Conservation (phyloP, 78 protist genomes). For the Protostelium mycophagum region DNA sequence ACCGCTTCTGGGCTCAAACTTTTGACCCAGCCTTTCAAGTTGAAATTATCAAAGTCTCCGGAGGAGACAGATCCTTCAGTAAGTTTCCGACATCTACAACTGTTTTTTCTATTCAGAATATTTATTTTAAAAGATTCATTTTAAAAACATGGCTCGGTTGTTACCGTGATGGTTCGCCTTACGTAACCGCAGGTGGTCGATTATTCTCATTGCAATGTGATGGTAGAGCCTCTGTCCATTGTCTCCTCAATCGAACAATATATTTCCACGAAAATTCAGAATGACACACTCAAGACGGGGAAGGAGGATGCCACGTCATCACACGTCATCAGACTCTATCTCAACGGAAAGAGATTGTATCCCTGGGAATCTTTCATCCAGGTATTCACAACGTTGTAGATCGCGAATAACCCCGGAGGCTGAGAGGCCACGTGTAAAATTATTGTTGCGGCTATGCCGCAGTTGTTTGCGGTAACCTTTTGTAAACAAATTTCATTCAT, state of each 20-base stretch:
- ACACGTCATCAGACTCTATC: neutral
- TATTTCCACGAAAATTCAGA: neutral
- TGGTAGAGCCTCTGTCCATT: neutral
- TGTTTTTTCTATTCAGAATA: no score
- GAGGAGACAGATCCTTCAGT: neutral
- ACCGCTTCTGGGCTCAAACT: constrained; percentile 49
- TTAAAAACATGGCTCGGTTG: no score
- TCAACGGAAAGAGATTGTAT: neutral
- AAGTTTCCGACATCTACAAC: no score
- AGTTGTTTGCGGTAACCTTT: no score
- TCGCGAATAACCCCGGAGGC: no score
- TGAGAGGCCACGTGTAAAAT: no score
- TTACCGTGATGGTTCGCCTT: no score
- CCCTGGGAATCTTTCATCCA: neutral
- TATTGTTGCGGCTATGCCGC: no score
- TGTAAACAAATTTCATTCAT: no score
- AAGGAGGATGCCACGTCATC: neutral
- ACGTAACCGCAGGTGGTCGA: neutral
- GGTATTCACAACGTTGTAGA: neutral
- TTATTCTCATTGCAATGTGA: neutral
- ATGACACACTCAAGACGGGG: neutral
- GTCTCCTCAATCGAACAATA: neutral
- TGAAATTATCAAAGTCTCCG: constrained; percentile 20
- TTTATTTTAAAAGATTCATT: no score
- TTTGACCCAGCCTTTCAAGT: constrained; percentile 63